phyloP scores from a whole-genome alignment of 148 eudicot genomes.

The Dianthus caryophyllus region DNA sequence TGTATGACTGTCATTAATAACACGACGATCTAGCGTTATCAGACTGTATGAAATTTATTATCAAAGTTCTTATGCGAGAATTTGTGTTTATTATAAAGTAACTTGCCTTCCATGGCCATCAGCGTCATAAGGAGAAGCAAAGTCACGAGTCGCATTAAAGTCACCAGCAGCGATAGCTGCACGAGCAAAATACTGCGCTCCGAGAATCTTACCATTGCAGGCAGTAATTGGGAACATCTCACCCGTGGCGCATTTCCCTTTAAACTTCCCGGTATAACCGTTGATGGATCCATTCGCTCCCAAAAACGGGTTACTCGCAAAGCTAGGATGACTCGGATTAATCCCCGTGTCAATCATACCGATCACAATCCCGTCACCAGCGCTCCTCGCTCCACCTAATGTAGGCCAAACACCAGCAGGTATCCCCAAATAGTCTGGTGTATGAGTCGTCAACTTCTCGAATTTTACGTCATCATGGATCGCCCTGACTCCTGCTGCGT shows the following conservation, averaged over 20 bases:
- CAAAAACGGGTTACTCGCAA: conserved; percentile 26
- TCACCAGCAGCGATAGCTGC: conserved; percentile 65
- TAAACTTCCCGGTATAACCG: conserved; percentile 32
- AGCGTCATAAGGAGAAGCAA: conserved; percentile 64
- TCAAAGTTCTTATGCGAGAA: too few relatives aligned
- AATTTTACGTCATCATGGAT: conserved; percentile 48
- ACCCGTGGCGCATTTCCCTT: conserved; percentile 49
- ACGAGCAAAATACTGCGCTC: conserved; percentile 63
- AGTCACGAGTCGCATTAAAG: conserved; percentile 60
- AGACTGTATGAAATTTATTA: too few relatives aligned
- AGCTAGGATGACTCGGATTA: conserved; percentile 61
- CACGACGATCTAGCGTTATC: not conserved
- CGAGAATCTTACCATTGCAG: conserved; percentile 61
- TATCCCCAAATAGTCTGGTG: conserved; percentile 56
- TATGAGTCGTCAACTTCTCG: conserved; percentile 55
- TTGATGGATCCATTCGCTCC: conserved; percentile 4
- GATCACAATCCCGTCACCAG: conserved; percentile 58
- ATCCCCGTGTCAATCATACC: conserved; percentile 71
- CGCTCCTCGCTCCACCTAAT: conserved; percentile 44
- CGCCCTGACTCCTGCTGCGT: conserved; percentile 41
- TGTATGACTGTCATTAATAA: conserved; percentile 43
- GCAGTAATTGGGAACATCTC: conserved; percentile 46
- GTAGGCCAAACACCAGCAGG: conserved; percentile 51
- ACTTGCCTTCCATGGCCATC: conserved; percentile 85
- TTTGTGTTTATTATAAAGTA: not conserved